Percentiles rank a stretch among this genome's conserved stretches.
These are phyloP conservation scores for Pistacia atlantica DNA, from an alignment of 345 rosid genomes.

Conservation along the genomic window DNA sequence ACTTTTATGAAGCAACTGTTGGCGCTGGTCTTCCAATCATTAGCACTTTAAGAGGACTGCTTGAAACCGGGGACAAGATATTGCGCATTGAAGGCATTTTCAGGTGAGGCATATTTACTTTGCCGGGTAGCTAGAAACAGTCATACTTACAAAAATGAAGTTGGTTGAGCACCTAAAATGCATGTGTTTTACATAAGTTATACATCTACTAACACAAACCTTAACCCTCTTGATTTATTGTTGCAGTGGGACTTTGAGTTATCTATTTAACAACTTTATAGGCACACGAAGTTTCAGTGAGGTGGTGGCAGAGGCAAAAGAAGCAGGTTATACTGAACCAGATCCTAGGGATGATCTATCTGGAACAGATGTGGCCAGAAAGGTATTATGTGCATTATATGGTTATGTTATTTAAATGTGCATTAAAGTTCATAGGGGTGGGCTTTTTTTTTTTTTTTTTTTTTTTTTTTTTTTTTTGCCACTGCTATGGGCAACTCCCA, in stretches of 20 bases:
- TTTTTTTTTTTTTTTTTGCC: no score
- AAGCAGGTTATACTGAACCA: conserved; percentile 93
- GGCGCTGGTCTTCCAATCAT: conserved; percentile 99
- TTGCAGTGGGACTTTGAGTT: conserved; percentile 94
- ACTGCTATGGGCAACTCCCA: not conserved
- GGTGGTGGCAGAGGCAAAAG: conserved; percentile 83
- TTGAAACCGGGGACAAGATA: conserved; percentile 94
- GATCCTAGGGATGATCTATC: conserved; percentile 99
- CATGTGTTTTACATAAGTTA: not conserved
- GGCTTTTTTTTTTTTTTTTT: no score
- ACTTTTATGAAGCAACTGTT: conserved; percentile 98
- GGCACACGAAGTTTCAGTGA: conserved; percentile 71
- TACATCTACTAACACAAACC: conserved; percentile 20
- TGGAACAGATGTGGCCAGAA: conserved; percentile 98
- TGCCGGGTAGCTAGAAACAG: not conserved
- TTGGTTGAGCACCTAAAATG: not conserved
- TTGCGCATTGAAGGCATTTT: conserved; percentile 89
- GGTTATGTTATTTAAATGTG: not conserved
- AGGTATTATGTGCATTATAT: conserved; percentile 47
- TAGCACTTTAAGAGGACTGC: conserved; percentile 95
- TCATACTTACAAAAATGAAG: not conserved
- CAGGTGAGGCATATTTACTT: conserved; percentile 47
- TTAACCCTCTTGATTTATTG: conserved; percentile 14
- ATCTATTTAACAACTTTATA: conserved; percentile 80
- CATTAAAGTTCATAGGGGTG: not conserved